These are phyloP conservation scores for Arthrobotrys iridis DNA, from an alignment of 2,329 filamentous ascomycete genomes.

Conservation along the genomic window DNA sequence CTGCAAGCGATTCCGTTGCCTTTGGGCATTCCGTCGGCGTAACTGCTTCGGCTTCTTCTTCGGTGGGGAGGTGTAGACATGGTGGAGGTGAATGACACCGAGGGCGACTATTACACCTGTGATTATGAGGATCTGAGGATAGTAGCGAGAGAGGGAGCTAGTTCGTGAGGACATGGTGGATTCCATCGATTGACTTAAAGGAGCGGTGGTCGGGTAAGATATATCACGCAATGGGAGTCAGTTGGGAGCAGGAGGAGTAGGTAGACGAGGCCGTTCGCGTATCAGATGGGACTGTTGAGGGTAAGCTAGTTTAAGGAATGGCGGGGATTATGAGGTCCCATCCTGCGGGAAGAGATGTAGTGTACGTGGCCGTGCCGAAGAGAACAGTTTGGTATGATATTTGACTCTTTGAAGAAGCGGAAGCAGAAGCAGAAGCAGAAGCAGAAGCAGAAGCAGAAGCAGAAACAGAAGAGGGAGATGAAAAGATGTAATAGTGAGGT, in stretches of 20 bases:
- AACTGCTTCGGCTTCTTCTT: slow-evolving; percentile 54
- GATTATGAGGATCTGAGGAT: slow-evolving; percentile 54
- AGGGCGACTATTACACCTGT: slow-evolving; percentile 55
- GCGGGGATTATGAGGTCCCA: slow-evolving; percentile 32
- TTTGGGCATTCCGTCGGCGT: slow-evolving; percentile 57
- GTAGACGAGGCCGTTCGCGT: too few relatives aligned
- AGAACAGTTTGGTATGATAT: too few relatives aligned
- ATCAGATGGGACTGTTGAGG: too few relatives aligned
- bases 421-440: too few relatives aligned
- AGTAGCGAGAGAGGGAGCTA: slow-evolving; percentile 54
- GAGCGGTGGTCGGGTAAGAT: neutral
- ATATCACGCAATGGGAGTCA: too few relatives aligned
- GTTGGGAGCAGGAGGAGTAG: too few relatives aligned
- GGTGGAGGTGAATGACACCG: slow-evolving; percentile 55
- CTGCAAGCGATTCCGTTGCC: slow-evolving; percentile 48
- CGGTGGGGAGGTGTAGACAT: slow-evolving; percentile 53
- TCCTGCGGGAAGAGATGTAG: too few relatives aligned
- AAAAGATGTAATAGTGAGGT: neutral
- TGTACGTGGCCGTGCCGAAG: too few relatives aligned
- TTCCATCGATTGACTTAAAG: slow-evolving; percentile 1
- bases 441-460: neutral
- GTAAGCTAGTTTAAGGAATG: too few relatives aligned
- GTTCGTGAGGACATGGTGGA: slow-evolving; percentile 39
- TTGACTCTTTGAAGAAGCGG: too few relatives aligned
- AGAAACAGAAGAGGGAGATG: neutral